Evolutionary conservation across 2,329 filamentous ascomycete genomes (phyloP), one percentile per base, ranked within the genome.

Genomic region (Chrysoporthe cubensis): DNA sequence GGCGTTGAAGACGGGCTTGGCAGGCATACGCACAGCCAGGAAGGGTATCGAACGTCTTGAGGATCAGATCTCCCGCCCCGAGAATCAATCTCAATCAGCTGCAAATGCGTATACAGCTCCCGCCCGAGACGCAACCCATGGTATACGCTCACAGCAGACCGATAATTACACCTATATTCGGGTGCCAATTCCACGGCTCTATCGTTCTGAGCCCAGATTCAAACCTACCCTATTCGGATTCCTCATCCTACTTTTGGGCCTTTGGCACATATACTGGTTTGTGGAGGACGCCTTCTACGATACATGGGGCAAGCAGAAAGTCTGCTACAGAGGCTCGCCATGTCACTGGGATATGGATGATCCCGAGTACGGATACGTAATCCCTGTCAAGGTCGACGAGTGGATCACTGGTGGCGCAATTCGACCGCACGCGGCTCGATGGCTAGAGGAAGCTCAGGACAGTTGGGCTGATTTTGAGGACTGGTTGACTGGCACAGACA

Each of bases 341-440:
- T 89, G 87, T 73, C 79, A 62, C 52, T 68, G 60, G 59, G 64
- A 67, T 48, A 52, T 67, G 48, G 81, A 85, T 58, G 87, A 89
- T 74, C 88, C 88, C 0, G 82, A 83, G 37, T 90, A 87, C 75
- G 87, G 87, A n/a, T 81, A 80, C 50, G 85, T 87, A 1, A 80
- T 90, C 58, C 87, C 88, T 3, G 83, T 88, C 66, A 90, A 89
- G 78, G 73, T 90, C 14, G 87, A 90, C 73, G 82, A 89, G 72
- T 90, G 87, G 87, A 74, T 80, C 9, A 86, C 85, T 0, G 83
- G 84, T 18, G 87, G 87, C 1, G 77, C 76, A 44, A 84, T 84
- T 5, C 83, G 84, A 48, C 72, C 71, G 1, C 56, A 82, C 3
- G 75, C 77, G 16, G 75, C 74, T n/a, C 74, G 76, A 56, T 71